phyloP scores from a whole-genome alignment of 1,284 basidiomycete genomes.

The Tilletia indica region DNA sequence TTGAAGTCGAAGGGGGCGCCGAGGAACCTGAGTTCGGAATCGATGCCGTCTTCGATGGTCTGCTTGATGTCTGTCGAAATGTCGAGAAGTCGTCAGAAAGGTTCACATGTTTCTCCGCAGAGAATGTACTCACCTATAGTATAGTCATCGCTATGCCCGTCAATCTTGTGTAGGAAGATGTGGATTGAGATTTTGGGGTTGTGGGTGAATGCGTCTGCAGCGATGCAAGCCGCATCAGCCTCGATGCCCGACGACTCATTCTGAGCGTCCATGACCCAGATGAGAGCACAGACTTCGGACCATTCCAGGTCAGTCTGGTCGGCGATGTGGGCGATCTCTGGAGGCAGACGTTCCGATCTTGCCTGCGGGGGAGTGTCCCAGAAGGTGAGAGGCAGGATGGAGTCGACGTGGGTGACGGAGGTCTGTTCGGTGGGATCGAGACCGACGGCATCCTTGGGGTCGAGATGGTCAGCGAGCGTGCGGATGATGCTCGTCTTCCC shows the following conservation, averaged over 20 bases:
- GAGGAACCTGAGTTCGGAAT: constrained; percentile 44
- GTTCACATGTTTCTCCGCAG: not conserved
- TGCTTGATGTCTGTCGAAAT: constrained; percentile 59
- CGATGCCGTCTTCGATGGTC: constrained; percentile 64
- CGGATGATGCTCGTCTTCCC: constrained; percentile 16
- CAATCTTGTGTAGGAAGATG: constrained; percentile 94
- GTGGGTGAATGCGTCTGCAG: constrained; percentile 62
- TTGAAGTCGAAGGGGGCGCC: constrained; percentile 36
- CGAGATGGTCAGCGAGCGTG: constrained; percentile 10
- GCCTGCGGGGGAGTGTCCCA: not conserved
- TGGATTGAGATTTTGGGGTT: constrained; percentile 81
- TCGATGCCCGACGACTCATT: not conserved
- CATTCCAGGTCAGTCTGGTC: not conserved
- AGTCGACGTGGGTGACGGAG: not conserved
- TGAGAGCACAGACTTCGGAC: constrained; percentile 9
- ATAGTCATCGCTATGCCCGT: constrained; percentile 87
- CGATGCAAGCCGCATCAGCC: constrained; percentile 29
- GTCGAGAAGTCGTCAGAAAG: not conserved
- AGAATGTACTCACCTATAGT: constrained; percentile 66
- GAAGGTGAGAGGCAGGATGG: constrained; percentile 14
- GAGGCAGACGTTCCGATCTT: not conserved
- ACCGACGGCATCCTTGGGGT: constrained; percentile 14
- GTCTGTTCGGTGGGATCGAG: not conserved
- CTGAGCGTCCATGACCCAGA: constrained; percentile 13
- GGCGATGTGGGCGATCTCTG: not conserved